Evolutionary conservation across 805 yeast species (phyloP).

Genomic region (Scheffersomyces amazonensis): DNA sequence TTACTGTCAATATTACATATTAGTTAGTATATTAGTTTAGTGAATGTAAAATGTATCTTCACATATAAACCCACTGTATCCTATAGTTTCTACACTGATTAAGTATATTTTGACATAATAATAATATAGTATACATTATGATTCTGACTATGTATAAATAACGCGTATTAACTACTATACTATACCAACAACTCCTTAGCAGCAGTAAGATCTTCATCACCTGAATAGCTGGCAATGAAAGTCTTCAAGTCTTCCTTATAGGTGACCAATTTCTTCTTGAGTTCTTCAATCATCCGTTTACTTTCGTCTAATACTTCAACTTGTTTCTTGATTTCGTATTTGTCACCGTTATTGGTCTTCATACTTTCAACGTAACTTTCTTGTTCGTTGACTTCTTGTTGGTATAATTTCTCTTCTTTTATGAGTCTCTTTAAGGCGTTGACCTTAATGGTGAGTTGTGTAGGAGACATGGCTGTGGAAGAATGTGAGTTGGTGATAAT

Average conservation of each 20-base stretch:
- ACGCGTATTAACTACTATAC: too few species aligned
- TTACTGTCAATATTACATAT: too few species aligned
- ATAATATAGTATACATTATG: too few species aligned
- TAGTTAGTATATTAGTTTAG: too few species aligned
- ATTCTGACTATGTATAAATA: too few species aligned
- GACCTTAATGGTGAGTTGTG: conserved; percentile 66
- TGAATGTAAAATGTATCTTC: too few species aligned
- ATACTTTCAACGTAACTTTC: conserved; percentile 44
- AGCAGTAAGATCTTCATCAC: conserved; percentile 23
- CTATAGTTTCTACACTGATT: too few species aligned
- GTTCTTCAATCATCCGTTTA: conserved; percentile 33
- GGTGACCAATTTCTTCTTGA: conserved; percentile 15
- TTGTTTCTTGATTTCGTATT: conserved; percentile 60
- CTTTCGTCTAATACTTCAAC: conserved; percentile 36
- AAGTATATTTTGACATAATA: too few species aligned
- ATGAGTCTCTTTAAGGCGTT: conserved; percentile 66
- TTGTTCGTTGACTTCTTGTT: conserved; percentile 57
- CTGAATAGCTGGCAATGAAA: conserved; percentile 13
- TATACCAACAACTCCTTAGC: conserved; percentile 15
- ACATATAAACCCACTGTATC: too few species aligned
- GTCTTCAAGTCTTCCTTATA: conserved; percentile 13
- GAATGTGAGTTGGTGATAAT: too few species aligned
- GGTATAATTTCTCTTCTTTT: conserved; percentile 64
- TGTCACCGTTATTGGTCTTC: conserved; percentile 49
- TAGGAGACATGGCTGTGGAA: conserved; percentile 76